phyloP scores from a whole-genome alignment of 768 basidiomycete genomes.

The Mycena galericulata region DNA sequence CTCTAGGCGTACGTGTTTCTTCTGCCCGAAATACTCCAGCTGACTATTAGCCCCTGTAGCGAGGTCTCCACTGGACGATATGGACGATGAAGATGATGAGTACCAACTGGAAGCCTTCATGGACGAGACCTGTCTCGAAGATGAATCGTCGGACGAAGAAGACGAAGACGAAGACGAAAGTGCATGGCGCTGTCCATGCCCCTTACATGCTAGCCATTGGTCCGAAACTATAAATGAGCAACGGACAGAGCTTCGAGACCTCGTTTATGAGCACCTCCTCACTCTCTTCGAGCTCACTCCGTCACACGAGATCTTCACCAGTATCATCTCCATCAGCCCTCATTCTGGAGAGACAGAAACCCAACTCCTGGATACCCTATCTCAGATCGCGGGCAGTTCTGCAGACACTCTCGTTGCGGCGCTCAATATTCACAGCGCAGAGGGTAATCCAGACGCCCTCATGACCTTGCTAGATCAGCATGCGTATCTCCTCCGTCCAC shows the following conservation, averaged over 20 bases:
- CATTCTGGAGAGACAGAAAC: conserved; percentile 48
- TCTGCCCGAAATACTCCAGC: conserved; percentile 44
- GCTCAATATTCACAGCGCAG: conserved; percentile 61
- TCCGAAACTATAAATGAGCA: conserved; percentile 53
- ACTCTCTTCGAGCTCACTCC: conserved; percentile 64
- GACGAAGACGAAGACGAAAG: conserved; percentile 1
- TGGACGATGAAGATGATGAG: conserved; percentile 20
- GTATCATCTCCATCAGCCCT: conserved; percentile 53
- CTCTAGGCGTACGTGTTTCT: conserved; percentile 36
- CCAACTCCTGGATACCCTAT: conserved; percentile 48
- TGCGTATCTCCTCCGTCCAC: conserved; percentile 69
- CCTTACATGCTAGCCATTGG: conserved; percentile 66
- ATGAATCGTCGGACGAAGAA: conserved; percentile 38
- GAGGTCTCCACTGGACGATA: background rate
- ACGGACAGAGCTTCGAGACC: conserved; percentile 52
- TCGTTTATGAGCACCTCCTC: conserved; percentile 60
- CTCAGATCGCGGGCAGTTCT: conserved; percentile 58
- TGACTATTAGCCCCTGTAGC: background rate
- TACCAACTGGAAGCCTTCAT: conserved; percentile 6
- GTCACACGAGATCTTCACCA: conserved; percentile 57
- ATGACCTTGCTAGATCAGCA: conserved; percentile 57
- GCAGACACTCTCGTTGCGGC: conserved; percentile 67
- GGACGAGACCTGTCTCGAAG: conserved; percentile 10
- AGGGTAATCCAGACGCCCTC: conserved; percentile 50
- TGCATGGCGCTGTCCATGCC: conserved; percentile 40